Conservation (phyloP, 1,284 basidiomycete species). For the Pholiota adiposa region DNA sequence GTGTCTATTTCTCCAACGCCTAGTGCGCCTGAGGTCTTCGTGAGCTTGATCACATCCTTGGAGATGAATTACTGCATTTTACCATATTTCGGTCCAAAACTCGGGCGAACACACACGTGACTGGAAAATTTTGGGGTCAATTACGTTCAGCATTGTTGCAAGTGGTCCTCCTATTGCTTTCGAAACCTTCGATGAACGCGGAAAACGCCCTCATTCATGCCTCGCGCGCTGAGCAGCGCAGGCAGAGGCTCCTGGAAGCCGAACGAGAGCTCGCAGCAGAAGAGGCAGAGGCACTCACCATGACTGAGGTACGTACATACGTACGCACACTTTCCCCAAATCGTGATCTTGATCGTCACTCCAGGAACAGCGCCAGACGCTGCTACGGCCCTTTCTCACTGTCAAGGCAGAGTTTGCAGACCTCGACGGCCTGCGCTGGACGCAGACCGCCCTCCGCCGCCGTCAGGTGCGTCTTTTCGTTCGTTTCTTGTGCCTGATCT, state of each 20-base stretch:
- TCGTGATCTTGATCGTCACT: background rate
- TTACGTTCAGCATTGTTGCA: too few species aligned
- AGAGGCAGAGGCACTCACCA: slow-evolving; percentile 50
- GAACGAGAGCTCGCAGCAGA: slow-evolving; percentile 49
- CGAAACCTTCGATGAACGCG: too few species aligned
- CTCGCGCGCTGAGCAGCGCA: slow-evolving; percentile 33
- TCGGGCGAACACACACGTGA: too few species aligned
- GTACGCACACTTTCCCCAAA: background rate
- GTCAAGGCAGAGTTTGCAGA: slow-evolving; percentile 55
- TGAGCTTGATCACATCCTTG: too few species aligned
- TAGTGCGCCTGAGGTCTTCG: too few species aligned
- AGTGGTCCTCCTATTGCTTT: too few species aligned
- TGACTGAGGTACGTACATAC: slow-evolving; percentile 46
- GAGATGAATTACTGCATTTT: too few species aligned
- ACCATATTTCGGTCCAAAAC: too few species aligned
- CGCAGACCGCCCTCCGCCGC: slow-evolving; percentile 28
- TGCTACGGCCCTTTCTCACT: slow-evolving; percentile 43
- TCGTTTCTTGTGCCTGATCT: background rate
- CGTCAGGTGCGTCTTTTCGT: slow-evolving; percentile 20
- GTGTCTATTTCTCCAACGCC: too few species aligned
- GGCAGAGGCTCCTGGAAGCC: slow-evolving; percentile 42
- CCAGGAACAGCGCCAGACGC: slow-evolving; percentile 44
- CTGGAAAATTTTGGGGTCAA: too few species aligned
- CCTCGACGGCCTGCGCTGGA: slow-evolving; percentile 52
- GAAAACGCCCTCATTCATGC: slow-evolving; percentile 7